Percentiles rank a stretch among this genome's conserved stretches.
These are phyloP conservation scores for Debaryomyces psychrophilus DNA, from an alignment of 1,139 yeast genomes.

Conservation along the genomic window DNA sequence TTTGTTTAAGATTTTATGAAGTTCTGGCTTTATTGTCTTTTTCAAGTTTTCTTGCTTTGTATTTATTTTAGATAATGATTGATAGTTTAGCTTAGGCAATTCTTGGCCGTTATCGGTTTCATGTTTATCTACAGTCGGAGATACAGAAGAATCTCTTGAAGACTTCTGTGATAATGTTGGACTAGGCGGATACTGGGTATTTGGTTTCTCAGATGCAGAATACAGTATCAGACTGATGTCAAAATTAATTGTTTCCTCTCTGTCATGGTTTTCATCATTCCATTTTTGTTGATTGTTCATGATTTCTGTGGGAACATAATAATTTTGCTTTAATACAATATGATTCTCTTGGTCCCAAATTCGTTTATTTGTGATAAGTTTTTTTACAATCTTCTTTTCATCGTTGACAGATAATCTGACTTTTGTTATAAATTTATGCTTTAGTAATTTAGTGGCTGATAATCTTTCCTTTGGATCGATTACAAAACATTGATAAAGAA, in stretches of 20 bases:
- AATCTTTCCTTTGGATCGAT: constrained; percentile 64
- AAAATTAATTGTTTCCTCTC: constrained; percentile 30
- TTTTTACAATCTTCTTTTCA: constrained; percentile 28
- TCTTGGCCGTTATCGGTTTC: background rate
- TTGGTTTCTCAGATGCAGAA: constrained; percentile 5
- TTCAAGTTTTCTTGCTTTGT: constrained; percentile 30
- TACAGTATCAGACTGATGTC: constrained; percentile 40
- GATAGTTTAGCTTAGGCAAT: constrained; percentile 11
- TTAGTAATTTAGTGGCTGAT: constrained; percentile 59
- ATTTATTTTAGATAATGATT: constrained; percentile 10
- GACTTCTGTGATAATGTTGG: constrained; percentile 20
- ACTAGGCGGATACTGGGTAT: constrained; percentile 12
- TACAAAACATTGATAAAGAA: constrained; percentile 64
- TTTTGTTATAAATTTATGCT: constrained; percentile 57
- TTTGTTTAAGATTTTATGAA: constrained; percentile 37
- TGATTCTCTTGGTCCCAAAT: constrained; percentile 49
- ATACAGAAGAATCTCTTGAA: constrained; percentile 20
- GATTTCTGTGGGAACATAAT: constrained; percentile 46
- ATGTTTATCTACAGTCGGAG: constrained; percentile 15
- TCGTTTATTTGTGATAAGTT: constrained; percentile 40
- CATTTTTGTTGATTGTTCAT: constrained; percentile 40
- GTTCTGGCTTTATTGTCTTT: constrained; percentile 32
- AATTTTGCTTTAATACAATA: constrained; percentile 34
- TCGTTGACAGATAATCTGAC: constrained; percentile 17
- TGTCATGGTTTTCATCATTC: constrained; percentile 23